phyloP scores from a whole-genome alignment of 2,329 filamentous ascomycete genomes.

The Colletotrichum agaves region DNA sequence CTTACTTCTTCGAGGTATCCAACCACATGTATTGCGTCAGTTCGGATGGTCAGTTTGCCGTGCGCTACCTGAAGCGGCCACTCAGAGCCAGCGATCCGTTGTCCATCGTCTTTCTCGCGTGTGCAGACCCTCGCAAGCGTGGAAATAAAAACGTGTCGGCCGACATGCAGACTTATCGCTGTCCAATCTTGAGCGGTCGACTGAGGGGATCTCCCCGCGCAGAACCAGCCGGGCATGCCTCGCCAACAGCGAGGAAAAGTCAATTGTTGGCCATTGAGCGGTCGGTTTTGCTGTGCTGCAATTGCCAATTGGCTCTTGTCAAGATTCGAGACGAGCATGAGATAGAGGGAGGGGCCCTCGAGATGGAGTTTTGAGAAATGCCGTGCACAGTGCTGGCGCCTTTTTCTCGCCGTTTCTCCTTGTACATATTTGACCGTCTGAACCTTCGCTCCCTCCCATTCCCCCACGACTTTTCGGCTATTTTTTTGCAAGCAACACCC shows the following conservation, averaged over 20 bases:
- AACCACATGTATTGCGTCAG: constrained; percentile 29
- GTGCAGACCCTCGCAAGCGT: constrained; percentile 31
- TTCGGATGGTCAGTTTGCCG: constrained; percentile 23
- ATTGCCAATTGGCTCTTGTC: constrained; percentile 33
- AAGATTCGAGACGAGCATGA: constrained; percentile 19
- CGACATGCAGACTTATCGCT: constrained; percentile 37
- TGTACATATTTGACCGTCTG: constrained; percentile 20
- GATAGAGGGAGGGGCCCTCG: constrained; percentile 13
- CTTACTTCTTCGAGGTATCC: constrained; percentile 31
- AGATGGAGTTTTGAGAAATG: constrained; percentile 20
- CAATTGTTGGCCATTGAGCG: constrained; percentile 14
- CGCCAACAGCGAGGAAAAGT: constrained; percentile 10
- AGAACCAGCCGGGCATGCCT: constrained; percentile 21
- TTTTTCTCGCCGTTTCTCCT: constrained; percentile 11
- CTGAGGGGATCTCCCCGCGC: constrained; percentile 35
- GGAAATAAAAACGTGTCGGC: constrained; percentile 21
- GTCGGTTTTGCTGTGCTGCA: constrained; percentile 20
- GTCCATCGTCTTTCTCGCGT: constrained; percentile 8
- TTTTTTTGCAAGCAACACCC: not conserved
- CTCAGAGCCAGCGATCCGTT: constrained; percentile 24
- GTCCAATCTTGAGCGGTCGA: constrained; percentile 32
- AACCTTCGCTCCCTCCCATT: constrained; percentile 19
- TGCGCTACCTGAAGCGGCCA: constrained; percentile 22
- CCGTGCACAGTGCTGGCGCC: constrained; percentile 21
- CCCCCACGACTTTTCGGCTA: not conserved